Percentiles rank a stretch among this genome's conserved stretches.
Evolutionary conservation across 2,329 filamentous ascomycete species (phyloP).

Genomic region (Fusarium sp.): DNA sequence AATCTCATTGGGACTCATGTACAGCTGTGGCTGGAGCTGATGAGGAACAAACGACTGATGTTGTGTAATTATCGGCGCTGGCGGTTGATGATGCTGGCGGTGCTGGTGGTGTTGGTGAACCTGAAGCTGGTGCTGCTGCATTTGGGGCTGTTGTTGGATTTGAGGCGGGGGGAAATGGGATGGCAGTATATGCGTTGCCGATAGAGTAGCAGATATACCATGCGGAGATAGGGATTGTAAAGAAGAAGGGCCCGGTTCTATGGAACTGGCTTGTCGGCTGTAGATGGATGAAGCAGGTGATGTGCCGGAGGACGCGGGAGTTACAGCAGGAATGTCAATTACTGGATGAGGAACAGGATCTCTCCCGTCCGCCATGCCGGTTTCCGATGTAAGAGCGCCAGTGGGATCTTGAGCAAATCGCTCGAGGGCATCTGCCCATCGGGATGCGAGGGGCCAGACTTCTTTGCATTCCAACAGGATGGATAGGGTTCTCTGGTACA

Average conservation of each 20-base stretch:
- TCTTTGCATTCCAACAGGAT: conserved; percentile 62
- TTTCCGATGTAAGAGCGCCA: conserved; percentile 54
- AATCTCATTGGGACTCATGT: conserved; percentile 15
- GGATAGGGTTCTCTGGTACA: conserved; percentile 58
- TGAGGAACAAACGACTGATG: conserved; percentile 36
- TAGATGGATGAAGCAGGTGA: conserved; percentile 39
- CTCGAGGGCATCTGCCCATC: conserved; percentile 63
- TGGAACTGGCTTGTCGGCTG: conserved; percentile 11
- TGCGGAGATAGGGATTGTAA: conserved; percentile 28
- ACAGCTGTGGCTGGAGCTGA: conserved; percentile 26
- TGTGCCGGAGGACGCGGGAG: conserved; percentile 15
- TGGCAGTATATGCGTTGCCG: conserved; percentile 10
- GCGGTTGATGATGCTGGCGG: conserved; percentile 7
- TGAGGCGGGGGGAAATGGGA: conserved; percentile 35
- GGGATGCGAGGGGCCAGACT: conserved; percentile 64
- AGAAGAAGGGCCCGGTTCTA: conserved; percentile 21
- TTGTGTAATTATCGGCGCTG: conserved; percentile 21
- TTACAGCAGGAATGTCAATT: conserved; percentile 24
- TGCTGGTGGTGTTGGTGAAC: conserved; percentile 10
- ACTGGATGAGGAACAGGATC: conserved; percentile 48
- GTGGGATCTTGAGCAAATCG: conserved; percentile 59
- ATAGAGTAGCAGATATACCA: conserved; percentile 26
- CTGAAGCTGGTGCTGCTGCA: conserved; percentile 10
- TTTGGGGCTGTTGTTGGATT: conserved; percentile 36
- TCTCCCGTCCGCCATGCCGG: conserved; percentile 62